Conservation (phyloP, 225 moss, liverwort and hornwort species). For the Neckera pumila region DNA sequence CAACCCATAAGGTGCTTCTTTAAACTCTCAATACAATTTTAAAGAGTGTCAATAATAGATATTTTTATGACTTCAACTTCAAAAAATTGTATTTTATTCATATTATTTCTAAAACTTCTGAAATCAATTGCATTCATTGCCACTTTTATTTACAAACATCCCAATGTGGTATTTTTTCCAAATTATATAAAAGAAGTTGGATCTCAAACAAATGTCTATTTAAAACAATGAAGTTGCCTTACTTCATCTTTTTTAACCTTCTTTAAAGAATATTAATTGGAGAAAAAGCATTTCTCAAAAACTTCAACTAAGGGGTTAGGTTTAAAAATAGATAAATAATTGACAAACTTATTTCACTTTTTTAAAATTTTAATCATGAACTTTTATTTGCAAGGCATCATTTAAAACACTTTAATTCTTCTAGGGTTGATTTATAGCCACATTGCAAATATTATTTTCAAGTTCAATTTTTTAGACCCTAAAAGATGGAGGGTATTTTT, state of each 20-base stretch:
- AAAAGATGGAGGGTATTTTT: fast-evolving
- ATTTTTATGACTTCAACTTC: background rate
- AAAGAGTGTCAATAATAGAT: too few species aligned
- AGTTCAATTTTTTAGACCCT: background rate
- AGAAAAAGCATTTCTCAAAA: background rate
- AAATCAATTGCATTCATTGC: background rate
- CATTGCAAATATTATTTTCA: background rate
- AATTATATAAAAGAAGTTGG: background rate
- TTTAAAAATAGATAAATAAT: background rate
- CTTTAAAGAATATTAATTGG: background rate
- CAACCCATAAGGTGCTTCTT: fast-evolving
- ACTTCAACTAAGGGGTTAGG: fast-evolving
- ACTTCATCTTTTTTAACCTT: background rate
- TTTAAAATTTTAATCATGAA: fast-evolving
- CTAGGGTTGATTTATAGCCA: background rate
- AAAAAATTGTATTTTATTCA: background rate
- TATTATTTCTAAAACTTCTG: background rate
- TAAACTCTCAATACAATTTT: background rate
- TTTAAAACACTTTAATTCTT: background rate
- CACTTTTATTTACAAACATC: background rate
- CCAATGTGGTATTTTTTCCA: background rate
- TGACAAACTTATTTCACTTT: background rate
- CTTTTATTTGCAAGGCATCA: too few species aligned
- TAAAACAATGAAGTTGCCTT: background rate
- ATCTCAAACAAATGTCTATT: background rate